These are phyloP conservation scores for Croton laevigatus DNA, from an alignment of 441 rosid species.

Conservation along the genomic window DNA sequence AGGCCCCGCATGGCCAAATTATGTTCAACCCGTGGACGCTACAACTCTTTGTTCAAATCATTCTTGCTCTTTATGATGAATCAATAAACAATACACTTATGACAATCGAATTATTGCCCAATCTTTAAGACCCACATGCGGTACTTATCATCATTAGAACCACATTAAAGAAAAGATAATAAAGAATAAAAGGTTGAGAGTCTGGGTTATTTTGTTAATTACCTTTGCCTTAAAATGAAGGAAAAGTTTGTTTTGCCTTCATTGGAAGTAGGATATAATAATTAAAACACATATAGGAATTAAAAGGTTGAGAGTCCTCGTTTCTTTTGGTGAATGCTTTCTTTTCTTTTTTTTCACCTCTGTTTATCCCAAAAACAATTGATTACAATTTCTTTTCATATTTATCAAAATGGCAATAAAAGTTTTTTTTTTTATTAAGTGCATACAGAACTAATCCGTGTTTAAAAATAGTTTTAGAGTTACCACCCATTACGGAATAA, in stretches of 20 bases:
- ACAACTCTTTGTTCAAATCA: too few species aligned
- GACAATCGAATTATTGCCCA: background rate
- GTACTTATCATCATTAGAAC: background rate
- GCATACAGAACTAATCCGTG: too few species aligned
- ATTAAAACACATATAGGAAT: background rate
- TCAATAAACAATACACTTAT: background rate
- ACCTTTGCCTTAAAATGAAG: background rate
- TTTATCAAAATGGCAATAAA: too few species aligned
- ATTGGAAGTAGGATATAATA: background rate
- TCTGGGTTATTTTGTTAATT: background rate
- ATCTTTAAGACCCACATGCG: background rate
- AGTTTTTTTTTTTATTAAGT: too few species aligned
- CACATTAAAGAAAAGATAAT: background rate
- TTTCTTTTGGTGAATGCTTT: background rate
- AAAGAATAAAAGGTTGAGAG: background rate
- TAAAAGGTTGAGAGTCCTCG: background rate
- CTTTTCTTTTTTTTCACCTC: too few species aligned
- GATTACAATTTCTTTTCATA: too few species aligned
- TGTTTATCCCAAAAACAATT: too few species aligned
- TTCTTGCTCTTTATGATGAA: too few species aligned
- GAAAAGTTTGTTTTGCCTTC: background rate
- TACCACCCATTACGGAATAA: too few species aligned
- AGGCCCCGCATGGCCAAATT: too few species aligned
- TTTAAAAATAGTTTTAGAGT: too few species aligned
- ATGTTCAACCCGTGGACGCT: too few species aligned